Evolutionary conservation across 345 rosid species (phyloP), one percentile per base, ranked within the genome.

Genomic region (Boechera stricta): DNA sequence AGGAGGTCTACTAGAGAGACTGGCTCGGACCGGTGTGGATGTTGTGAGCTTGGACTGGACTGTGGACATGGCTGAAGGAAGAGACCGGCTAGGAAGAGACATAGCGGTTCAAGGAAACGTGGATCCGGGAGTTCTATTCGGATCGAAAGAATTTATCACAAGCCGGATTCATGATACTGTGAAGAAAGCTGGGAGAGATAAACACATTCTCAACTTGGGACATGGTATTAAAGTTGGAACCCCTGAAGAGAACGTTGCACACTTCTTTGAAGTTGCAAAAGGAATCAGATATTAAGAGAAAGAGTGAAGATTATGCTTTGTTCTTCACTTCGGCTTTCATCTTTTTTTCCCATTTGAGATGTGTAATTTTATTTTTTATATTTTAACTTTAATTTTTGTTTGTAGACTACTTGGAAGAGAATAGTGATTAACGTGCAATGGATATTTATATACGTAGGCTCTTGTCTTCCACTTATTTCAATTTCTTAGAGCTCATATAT

Each of bases 31-130:
- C 0, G 94, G 97, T 7, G 96, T 91, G 9, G 98, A 96, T 66
- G 99, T 96, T 10, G 96, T 96, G 64, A 91, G 99, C 88, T 81
- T 96, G 86, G 99, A 95, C 73, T 95, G 99, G 98, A 88, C 98
- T 10, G 94, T 93, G 31, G 97, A 96, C 84, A 93, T 96, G 97
- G 97, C 97, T 54, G 98, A 96, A 83, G 98, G 98, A 52, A 87
- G 97, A 69, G 89, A 81, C 80, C 82, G 97, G 58, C 49, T 95
- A 52, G 99, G 99, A 69, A 70, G 84, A 2, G 81, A 87, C 39
- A 64, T 91, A 66, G 98, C 97, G 0, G 97, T 95, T 69, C 99
- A 95, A 76, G 99, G 99, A 58, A 95, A 95, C 10, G 89, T 93
- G 26, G 99, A 95, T 71, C 98, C 98, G 0, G 97, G 97, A 44